Evolutionary conservation across 164 flowering plant species (phyloP).

Genomic region (Vitis amurensis): DNA sequence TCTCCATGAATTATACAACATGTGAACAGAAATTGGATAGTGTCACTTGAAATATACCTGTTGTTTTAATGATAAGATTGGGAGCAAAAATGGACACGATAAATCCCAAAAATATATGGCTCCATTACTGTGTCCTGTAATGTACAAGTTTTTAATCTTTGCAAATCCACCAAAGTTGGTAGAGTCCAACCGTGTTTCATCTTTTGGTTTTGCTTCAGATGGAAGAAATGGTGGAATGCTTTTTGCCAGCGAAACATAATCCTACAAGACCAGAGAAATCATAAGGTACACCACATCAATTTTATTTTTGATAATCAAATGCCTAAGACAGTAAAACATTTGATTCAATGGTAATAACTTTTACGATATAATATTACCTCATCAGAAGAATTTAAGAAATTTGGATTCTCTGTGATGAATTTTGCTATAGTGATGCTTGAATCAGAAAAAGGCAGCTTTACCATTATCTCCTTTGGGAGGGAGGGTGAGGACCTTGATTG

Average conservation of each 20-base stretch:
- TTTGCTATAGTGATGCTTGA: constrained; percentile 63
- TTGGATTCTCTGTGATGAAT: constrained; percentile 41
- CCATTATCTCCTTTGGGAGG: constrained; percentile 66
- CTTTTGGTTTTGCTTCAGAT: constrained; percentile 45
- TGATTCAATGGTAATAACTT: background rate
- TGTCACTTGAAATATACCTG: constrained; percentile 45
- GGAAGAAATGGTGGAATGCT: constrained; percentile 54
- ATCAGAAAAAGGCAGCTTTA: constrained; percentile 69
- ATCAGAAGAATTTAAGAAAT: constrained; percentile 25
- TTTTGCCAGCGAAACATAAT: constrained; percentile 38
- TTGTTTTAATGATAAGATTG: constrained; percentile 58
- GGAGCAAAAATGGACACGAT: constrained; percentile 56
- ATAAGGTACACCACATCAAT: background rate
- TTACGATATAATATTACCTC: constrained; percentile 44
- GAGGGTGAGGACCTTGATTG: constrained; percentile 72
- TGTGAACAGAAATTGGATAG: background rate
- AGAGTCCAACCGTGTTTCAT: constrained; percentile 34
- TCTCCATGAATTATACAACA: background rate
- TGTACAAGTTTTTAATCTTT: constrained; percentile 59
- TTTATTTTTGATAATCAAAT: background rate
- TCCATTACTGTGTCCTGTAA: constrained; percentile 88
- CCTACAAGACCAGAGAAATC: constrained; percentile 40
- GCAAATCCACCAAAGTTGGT: constrained; percentile 50
- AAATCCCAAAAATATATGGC: constrained; percentile 83
- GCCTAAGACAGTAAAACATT: background rate